Evolutionary conservation across 192 early-diverging fungal species (phyloP).

Genomic region (Entomortierella beljakovae): DNA sequence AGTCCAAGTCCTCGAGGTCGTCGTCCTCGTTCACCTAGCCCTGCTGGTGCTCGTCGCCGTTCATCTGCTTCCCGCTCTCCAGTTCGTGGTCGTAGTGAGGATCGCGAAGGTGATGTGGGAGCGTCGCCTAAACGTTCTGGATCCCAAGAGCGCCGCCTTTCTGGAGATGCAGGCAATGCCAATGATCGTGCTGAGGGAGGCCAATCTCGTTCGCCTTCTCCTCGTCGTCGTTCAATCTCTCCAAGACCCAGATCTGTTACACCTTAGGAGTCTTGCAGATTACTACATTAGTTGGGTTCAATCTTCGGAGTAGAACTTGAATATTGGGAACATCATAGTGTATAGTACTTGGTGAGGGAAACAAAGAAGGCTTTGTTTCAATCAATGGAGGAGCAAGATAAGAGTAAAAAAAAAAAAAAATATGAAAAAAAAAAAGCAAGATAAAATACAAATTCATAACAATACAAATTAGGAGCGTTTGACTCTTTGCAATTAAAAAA

Average conservation of each 20-base stretch:
- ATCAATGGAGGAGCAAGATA: no score
- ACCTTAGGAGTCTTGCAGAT: conserved; percentile 8
- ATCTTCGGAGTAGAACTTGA: no score
- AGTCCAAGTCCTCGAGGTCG: conserved; percentile 32
- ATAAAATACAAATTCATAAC: no score
- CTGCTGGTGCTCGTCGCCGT: conserved; percentile 28
- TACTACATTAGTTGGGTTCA: no score
- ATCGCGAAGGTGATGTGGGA: conserved; percentile 26
- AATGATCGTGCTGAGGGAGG: conserved; percentile 6
- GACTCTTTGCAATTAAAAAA: no score
- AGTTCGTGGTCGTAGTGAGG: conserved; percentile 31
- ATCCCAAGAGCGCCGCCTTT: conserved; percentile 21
- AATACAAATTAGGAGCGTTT: no score
- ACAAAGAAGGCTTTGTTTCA: no score
- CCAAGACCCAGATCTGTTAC: conserved; percentile 39
- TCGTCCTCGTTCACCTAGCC: conserved; percentile 38
- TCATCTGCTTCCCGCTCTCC: conserved; percentile 45
- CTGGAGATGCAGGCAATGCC: conserved; percentile 5
- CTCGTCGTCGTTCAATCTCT: conserved; percentile 23
- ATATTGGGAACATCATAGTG: no score
- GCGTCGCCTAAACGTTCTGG: conserved; percentile 30
- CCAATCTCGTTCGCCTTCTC: conserved; percentile 28
- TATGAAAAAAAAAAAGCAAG: no score
- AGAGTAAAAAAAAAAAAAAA: no score
- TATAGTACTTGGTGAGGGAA: no score